phyloP scores from a whole-genome alignment of 176 grass and related monocot species.

The Cocos nucifera region DNA sequence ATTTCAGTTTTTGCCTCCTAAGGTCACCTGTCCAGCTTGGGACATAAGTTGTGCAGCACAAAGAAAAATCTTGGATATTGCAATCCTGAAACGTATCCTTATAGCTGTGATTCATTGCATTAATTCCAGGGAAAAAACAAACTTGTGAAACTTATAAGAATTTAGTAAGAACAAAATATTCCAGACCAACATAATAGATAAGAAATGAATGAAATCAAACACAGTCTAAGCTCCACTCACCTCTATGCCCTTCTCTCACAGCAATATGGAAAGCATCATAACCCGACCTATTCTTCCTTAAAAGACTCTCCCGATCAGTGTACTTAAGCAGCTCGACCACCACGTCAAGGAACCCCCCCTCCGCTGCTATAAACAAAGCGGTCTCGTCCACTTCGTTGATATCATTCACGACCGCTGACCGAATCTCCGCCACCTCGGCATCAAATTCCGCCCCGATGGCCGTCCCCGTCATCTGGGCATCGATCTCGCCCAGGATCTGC shows the following conservation, averaged over 20 bases:
- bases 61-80: too few relatives aligned
- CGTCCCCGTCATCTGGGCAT: constrained; percentile 11
- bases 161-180: too few relatives aligned
- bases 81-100: too few relatives aligned
- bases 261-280: constrained; percentile 2
- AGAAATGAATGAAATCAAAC: too few relatives aligned
- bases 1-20: too few relatives aligned
- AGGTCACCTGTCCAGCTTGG: too few relatives aligned
- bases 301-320: not conserved
- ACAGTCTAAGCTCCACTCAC: too few relatives aligned
- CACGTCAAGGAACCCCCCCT: constrained; percentile 16
- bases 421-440: constrained; percentile 8
- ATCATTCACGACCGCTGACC: constrained; percentile 7
- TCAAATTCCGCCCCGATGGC: constrained; percentile 3
- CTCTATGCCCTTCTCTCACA: not conserved
- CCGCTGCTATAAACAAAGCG: not conserved
- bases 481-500: constrained; percentile 12
- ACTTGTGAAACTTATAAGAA: too few relatives aligned
- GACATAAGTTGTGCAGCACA: too few relatives aligned
- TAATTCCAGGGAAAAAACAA: too few relatives aligned
- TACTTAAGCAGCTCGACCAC: constrained; percentile 13
- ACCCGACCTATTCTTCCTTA: constrained; percentile 4
- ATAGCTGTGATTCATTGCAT: too few relatives aligned
- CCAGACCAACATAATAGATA: too few relatives aligned
- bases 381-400: constrained; percentile 4